Percentiles rank a stretch among this genome's conserved stretches.
Conservation (phyloP, 2,329 filamentous ascomycete genomes). For the Aspergillus fijiensis region DNA sequence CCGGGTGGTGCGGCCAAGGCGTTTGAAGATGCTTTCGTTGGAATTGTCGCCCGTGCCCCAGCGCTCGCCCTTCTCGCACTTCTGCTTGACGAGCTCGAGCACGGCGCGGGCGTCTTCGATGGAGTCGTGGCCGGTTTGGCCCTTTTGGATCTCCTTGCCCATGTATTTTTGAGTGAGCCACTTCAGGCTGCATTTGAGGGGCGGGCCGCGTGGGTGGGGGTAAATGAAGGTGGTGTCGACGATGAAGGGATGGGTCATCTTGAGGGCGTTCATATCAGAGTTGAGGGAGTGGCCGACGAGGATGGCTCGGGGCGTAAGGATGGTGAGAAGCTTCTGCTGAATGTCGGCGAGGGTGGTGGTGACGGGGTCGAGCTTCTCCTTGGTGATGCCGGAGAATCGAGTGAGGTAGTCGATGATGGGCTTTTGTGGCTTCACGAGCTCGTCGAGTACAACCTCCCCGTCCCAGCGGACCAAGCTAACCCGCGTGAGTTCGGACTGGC, state of each 20-base stretch:
- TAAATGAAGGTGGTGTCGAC: slow-evolving; percentile 89
- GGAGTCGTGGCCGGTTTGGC: slow-evolving; percentile 77
- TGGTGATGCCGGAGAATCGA: slow-evolving; percentile 86
- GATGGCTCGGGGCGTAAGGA: slow-evolving; percentile 57
- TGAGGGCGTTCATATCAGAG: slow-evolving; percentile 70
- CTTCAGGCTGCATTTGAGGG: slow-evolving; percentile 86
- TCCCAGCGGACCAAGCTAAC: slow-evolving; percentile 87
- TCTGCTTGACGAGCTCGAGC: slow-evolving; percentile 89
- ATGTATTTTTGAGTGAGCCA: slow-evolving; percentile 86
- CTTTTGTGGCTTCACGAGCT: slow-evolving; percentile 84
- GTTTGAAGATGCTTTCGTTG: slow-evolving; percentile 85
- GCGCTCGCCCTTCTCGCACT: slow-evolving; percentile 84
- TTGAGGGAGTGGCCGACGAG: slow-evolving; percentile 50
- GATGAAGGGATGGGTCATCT: slow-evolving; percentile 86
- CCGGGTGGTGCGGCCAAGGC: slow-evolving; percentile 61
- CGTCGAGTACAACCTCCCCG: slow-evolving; percentile 77
- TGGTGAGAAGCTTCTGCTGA: slow-evolving; percentile 69
- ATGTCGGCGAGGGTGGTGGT: slow-evolving; percentile 83
- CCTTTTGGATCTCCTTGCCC: slow-evolving; percentile 82
- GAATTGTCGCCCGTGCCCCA: slow-evolving; percentile 81
- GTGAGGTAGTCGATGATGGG: slow-evolving; percentile 94
- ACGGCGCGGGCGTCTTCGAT: slow-evolving; percentile 90
- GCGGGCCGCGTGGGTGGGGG: slow-evolving; percentile 84
- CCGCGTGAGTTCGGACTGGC: slow-evolving; percentile 79
- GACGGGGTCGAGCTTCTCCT: slow-evolving; percentile 75